phyloP scores from a whole-genome alignment of 2,329 filamentous ascomycete species.

The Dactylellina cionopaga region DNA sequence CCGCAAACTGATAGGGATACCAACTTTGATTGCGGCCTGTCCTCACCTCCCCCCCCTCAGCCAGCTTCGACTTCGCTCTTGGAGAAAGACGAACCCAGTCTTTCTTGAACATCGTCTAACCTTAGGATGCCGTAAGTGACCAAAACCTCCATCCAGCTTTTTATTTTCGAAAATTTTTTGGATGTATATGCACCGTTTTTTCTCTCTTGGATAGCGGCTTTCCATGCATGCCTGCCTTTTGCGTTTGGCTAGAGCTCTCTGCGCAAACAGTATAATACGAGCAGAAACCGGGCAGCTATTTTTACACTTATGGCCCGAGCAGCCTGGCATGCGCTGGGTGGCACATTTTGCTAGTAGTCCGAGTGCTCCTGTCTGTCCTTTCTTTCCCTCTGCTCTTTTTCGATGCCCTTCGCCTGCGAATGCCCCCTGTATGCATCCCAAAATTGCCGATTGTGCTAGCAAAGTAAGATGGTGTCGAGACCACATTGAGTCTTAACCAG shows the following conservation, averaged over 20 bases:
- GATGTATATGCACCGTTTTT: slow-evolving; percentile 15
- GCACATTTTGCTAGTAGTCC: slow-evolving; percentile 9
- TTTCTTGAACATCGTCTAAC: slow-evolving; percentile 36
- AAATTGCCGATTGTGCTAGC: slow-evolving; percentile 49
- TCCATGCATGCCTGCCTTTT: too few relatives aligned
- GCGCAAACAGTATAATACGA: slow-evolving; percentile 16
- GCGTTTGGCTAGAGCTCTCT: slow-evolving; percentile 23
- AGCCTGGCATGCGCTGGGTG: slow-evolving; percentile 26
- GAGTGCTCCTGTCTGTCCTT: slow-evolving; percentile 18
- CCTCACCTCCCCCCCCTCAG: slow-evolving; percentile 19
- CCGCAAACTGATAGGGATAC: slow-evolving; percentile 53
- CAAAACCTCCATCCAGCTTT: slow-evolving; percentile 6
- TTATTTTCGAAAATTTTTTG: slow-evolving; percentile 7
- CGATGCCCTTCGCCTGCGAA: slow-evolving; percentile 52
- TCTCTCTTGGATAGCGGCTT: too few relatives aligned
- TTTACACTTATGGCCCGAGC: slow-evolving; percentile 46
- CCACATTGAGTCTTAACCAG: slow-evolving; percentile 47
- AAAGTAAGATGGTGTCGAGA: slow-evolving; percentile 45
- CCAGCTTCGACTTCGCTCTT: slow-evolving; percentile 44
- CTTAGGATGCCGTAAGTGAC: slow-evolving; percentile 53
- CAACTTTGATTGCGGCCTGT: slow-evolving; percentile 50
- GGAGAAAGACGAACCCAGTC: slow-evolving; percentile 50
- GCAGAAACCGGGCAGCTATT: slow-evolving; percentile 32
- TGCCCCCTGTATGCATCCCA: slow-evolving; percentile 52
- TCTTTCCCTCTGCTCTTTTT: slow-evolving; percentile 24